Base-by-base conservation (phyloP, 2,329 filamentous ascomycete species). In the Diplocarpon mali region DNA sequence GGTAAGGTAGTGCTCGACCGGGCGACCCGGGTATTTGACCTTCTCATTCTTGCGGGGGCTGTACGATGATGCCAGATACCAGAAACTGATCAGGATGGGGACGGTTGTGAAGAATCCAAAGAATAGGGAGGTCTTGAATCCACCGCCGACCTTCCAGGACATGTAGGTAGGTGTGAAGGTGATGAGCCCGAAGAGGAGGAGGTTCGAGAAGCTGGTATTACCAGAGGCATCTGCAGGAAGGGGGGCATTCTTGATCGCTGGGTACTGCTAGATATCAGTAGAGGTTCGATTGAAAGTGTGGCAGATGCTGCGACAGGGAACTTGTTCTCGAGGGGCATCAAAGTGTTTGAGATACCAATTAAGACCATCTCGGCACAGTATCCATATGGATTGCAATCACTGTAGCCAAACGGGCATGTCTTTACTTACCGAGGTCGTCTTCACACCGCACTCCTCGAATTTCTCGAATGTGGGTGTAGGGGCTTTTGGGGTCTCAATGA, bases 21-120 rank as follows among this genome's bases (percentile, higher is more conserved):
- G 85, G 50, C 83, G 84, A 57, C 88, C 89, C 40, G 90, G 87
- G 55, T 83, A 79, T 64, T 76, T 83, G 64, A 78, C 89, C 71
- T 96, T 95, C 63, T 95, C 89, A 63, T 89, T 95, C 70, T 83
- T 86, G 64, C 90, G 85, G 42, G 89, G 87, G 53, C 85, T 87
- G 63, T 90, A 78, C 55, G 79, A 71, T 3, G 90, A 95, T 49
- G 79, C 75, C 42, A 85, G 64, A 57, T 83, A 73, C 89, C 90
- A 96, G 73, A 85, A 95, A 54, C 66, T 75, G 55, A 78, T 78
- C 46, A 95, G 75, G 56, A 95, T 79, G 9, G 90, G 90, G 44
- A 93, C 65, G 42, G 77, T 75, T 55, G 85, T 80, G 62, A 96
- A 71, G 57, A 94, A 61, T 55, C 78, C 80, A 62, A 96, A 83